Evolutionary conservation across 2,329 filamentous ascomycete genomes (phyloP).

Genomic region (Didymella keratinophila): DNA sequence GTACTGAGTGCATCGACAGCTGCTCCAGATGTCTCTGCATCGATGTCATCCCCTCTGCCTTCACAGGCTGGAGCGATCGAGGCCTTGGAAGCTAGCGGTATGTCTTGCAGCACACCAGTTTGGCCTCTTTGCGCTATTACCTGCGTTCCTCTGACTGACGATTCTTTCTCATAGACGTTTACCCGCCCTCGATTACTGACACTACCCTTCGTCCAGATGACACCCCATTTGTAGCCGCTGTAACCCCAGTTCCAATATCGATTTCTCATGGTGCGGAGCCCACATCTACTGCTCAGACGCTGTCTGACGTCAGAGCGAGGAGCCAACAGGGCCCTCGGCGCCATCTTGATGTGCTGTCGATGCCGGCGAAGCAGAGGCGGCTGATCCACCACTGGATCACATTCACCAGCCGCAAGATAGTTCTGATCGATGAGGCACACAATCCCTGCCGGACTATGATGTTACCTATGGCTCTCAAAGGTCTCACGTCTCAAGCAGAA

Average conservation of each 20-base stretch:
- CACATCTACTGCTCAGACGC: not conserved
- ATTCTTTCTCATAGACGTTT: not conserved
- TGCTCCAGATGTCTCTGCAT: not conserved
- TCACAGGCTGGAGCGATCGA: not conserved
- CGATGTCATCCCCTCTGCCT: not conserved
- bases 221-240: not conserved
- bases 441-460: constrained; percentile 26
- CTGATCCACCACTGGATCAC: constrained; percentile 25
- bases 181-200: not conserved
- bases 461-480: constrained; percentile 25
- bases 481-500: constrained; percentile 11
- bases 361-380: constrained; percentile 20
- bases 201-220: not conserved
- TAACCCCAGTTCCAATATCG: not conserved
- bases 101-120: not conserved
- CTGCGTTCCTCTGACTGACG: not conserved
- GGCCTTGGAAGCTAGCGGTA: not conserved
- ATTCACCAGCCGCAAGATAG: constrained; percentile 22
- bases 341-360: constrained; percentile 15
- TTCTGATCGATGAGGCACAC: constrained; percentile 21
- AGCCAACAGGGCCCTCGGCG: not conserved
- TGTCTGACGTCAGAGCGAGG: not conserved
- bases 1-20: not conserved
- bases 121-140: not conserved
- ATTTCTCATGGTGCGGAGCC: not conserved